Evolutionary conservation across 805 yeast species (phyloP), one percentile per base, ranked within the genome.

Genomic region (Candida maltosa): DNA sequence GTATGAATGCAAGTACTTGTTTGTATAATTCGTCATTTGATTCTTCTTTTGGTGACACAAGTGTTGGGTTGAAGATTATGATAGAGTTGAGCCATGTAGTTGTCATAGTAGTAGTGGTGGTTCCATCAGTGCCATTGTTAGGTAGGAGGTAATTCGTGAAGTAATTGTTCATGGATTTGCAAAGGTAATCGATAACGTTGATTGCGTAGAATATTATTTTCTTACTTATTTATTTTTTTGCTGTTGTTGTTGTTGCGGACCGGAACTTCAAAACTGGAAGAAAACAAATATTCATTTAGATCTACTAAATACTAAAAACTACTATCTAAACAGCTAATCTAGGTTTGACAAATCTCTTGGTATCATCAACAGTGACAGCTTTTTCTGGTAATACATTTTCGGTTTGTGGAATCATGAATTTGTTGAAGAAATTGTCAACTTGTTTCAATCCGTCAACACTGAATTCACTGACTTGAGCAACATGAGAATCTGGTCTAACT

Each of bases 11-110:
- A 4, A 63, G 38, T 15, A 65, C 52, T 39, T 65, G 72, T 26
- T 54, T 51, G 23, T 42, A 41, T 24, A 62, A 46, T 16, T 56
- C 62, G 19, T 56, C 59, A 28, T 52, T 51, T 21, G 50, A 41
- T 32, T 63, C 69, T 8, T 47, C 56, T 23, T 47, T 40, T 4
- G 40, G 34, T 4, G 49, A 48, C n/a, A 15, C 15, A 35, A 55
- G 50, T 3, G 39, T 38, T 4, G 70, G 66, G 33, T 63, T 63
- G 49, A 50, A 65, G 2, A 65, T 44, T n/a, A n/a, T n/a, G n/a
- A n/a, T n/a, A n/a, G n/a, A n/a, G n/a, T n/a, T n/a, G n/a, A n/a
- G n/a, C n/a, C n/a, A n/a, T n/a, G n/a, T n/a, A n/a, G n/a, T n/a
- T n/a, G n/a, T n/a, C n/a, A n/a, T n/a, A n/a, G n/a, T n/a, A n/a